Evolutionary conservation across 495 filamentous ascomycete genomes (phyloP), one percentile per base, ranked within the genome.

Genomic region (Aspergillus carlsbadensis): DNA sequence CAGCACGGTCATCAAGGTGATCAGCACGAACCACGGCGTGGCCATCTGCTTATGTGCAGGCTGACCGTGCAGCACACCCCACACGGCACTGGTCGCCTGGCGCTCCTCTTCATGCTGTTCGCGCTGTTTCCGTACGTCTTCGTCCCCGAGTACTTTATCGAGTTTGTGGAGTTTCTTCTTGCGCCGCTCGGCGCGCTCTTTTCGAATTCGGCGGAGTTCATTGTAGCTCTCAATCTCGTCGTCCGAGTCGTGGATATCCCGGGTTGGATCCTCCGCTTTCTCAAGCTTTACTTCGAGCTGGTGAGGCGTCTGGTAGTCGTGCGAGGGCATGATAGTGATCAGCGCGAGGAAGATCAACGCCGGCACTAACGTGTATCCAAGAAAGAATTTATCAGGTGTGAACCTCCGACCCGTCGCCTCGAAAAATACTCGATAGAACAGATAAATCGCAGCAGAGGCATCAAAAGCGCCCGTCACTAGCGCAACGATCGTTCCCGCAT

Each of bases 11-110:
- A 97, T 94, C 14, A 92, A 65, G 6, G 89, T 88, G 60, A 97
- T 92, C 33, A 97, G 75, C n/a, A 92, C 74, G 62, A 96, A 98
- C 92, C 93, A 98, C 3, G 87, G 88, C 2, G 84, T 87, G 13
- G 66, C 68, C 73, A 98, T 91, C 71, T 98, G 93, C 60, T 88
- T 73, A 31, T 74, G 64, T 0, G 90, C 89, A 3, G 87, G 79
- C 20, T 78, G 75, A 11, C 87, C 87, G 65, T 98, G 93, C 70
- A 96, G 80, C 10, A 87, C 87, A 43, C 93, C 93, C 90, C 90
- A 96, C 48, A 77, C 86, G 40, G 58, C 59, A 61, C 77, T 81
- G 0, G 63, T 66, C n/a, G 63, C 57, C 11, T 81, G 78, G 22
- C 83, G 78, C 52, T 79, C 73, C 45, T 83, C 80, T 58, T 84